These are phyloP conservation scores for Colletotrichum tabaci DNA, from an alignment of 2,329 filamentous ascomycete genomes.

Conservation along the genomic window DNA sequence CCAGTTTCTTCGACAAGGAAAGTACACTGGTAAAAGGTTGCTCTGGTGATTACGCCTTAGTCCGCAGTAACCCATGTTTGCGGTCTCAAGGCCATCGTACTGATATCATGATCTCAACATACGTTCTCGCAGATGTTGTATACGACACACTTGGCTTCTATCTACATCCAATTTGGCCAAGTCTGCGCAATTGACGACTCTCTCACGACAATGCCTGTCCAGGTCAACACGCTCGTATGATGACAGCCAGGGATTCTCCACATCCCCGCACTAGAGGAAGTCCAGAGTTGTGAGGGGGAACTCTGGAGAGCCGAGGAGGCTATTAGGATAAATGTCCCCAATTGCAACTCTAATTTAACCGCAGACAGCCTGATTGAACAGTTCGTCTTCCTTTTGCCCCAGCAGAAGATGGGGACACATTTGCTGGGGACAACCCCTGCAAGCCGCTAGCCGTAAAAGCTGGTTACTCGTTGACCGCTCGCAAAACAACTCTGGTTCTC, in stretches of 20 bases:
- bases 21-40: background rate
- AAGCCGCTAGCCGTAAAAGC: conserved; percentile 28
- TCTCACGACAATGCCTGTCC: background rate
- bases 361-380: conserved; percentile 42
- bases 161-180: background rate
- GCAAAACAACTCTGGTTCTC: conserved; percentile 12
- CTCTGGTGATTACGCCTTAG: background rate
- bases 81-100: background rate
- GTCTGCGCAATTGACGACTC: background rate
- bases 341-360: conserved; percentile 39
- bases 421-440: conserved; percentile 26
- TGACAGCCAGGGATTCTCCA: conserved; percentile 34
- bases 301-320: conserved; percentile 33
- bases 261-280: conserved; percentile 15
- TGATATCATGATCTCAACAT: background rate
- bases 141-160: background rate
- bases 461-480: conserved; percentile 14
- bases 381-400: conserved; percentile 18
- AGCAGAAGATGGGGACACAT: conserved; percentile 27
- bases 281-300: conserved; percentile 20
- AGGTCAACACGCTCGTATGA: background rate
- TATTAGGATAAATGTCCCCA: conserved; percentile 39
- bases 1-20: too few relatives aligned
- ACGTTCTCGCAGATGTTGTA: background rate
- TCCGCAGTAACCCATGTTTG: background rate